Evolutionary conservation across 2,329 filamentous ascomycete genomes (phyloP).

Genomic region (Colletotrichum siamense): DNA sequence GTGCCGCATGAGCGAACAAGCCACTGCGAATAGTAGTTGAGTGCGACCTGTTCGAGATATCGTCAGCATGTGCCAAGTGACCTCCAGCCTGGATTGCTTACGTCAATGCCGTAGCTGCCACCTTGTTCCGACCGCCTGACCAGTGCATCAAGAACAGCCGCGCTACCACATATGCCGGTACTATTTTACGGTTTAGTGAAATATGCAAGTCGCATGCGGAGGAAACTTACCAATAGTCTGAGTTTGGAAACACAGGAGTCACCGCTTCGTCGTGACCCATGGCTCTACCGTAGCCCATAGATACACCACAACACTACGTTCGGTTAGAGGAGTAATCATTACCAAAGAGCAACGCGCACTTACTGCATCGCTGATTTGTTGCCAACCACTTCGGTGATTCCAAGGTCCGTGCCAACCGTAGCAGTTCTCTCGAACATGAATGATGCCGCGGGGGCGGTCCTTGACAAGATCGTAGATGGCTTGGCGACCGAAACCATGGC

Average conservation of each 20-base stretch:
- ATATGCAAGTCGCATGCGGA: background rate
- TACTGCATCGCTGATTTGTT: conserved; percentile 55
- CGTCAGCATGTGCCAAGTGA: background rate
- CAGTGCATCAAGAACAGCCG: conserved; percentile 45
- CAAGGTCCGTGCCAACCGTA: conserved; percentile 57
- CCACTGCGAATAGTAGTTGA: conserved; percentile 49
- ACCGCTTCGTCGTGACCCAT: conserved; percentile 37
- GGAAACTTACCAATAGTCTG: conserved; percentile 29
- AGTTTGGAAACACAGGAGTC: conserved; percentile 34
- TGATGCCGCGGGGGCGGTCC: conserved; percentile 30
- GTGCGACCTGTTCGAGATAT: conserved; percentile 25
- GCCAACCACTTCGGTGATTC: conserved; percentile 53
- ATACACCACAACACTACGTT: conserved; percentile 43
- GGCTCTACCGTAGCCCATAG: conserved; percentile 48
- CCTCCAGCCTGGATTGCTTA: conserved; percentile 12
- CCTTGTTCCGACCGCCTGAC: conserved; percentile 41
- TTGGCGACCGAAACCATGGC: conserved; percentile 46
- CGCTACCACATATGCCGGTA: conserved; percentile 45
- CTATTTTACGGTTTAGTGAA: conserved; percentile 18
- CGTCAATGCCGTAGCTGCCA: background rate
- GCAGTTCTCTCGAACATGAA: conserved; percentile 58
- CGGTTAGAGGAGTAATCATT: background rate
- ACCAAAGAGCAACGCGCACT: background rate
- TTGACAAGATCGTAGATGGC: conserved; percentile 43
- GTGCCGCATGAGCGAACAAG: conserved; percentile 40